Conservation (phyloP, 345 rosid species). For the Garcia nutans region DNA sequence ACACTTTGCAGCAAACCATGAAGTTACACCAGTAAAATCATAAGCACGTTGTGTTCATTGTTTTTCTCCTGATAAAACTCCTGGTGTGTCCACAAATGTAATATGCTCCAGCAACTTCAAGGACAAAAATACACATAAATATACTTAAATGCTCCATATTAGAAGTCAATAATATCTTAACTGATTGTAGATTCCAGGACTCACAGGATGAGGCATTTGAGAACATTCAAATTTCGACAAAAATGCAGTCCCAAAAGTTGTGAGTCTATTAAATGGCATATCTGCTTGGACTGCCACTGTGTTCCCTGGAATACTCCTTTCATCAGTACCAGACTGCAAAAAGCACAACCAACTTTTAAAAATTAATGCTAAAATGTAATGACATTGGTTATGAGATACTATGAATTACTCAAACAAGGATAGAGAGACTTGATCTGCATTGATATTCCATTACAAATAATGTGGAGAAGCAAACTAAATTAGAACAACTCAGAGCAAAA, state of each 20-base stretch:
- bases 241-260: constrained; percentile 90
- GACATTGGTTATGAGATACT: background rate
- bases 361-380: constrained; percentile 8
- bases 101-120: constrained; percentile 84
- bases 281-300: constrained; percentile 94
- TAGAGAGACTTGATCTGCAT: too few relatives aligned
- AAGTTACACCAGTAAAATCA: constrained; percentile 88
- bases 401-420: background rate
- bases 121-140: constrained; percentile 16
- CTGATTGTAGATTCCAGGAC: constrained; percentile 22
- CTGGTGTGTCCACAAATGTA: constrained; percentile 92
- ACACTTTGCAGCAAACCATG: constrained; percentile 98
- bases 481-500: too few relatives aligned
- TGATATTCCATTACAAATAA: too few relatives aligned
- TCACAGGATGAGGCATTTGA: constrained; percentile 94
- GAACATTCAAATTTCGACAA: constrained; percentile 94
- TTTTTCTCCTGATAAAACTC: constrained; percentile 94
- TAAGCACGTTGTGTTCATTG: constrained; percentile 85
- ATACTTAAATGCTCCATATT: constrained; percentile 20
- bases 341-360: constrained; percentile 15
- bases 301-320: constrained; percentile 96
- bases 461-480: too few relatives aligned
- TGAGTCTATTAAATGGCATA: constrained; percentile 93
- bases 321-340: constrained; percentile 84
- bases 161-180: background rate